A percentile compares a stretch with the other conserved stretches of the same genome.
Evolutionary conservation across 306 rosid species (phyloP).

Genomic region (Casuarina cunninghamiana): DNA sequence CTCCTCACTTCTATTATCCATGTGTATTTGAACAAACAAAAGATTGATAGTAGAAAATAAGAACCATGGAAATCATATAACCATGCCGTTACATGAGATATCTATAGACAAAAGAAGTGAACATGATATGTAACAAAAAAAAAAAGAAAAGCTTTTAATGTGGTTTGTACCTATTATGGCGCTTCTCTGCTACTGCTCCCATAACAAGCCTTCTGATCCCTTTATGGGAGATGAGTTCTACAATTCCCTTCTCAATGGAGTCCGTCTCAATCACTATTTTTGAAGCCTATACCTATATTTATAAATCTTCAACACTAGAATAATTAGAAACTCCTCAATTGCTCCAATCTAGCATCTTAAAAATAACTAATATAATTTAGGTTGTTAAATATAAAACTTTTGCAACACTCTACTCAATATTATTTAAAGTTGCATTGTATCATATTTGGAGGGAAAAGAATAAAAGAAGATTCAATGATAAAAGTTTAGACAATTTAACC

Average conservation of each 20-base stretch:
- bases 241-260: conserved; percentile 69
- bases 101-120: not conserved
- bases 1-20: no score
- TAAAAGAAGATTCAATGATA: no score
- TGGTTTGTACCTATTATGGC: conserved; percentile 55
- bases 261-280: conserved; percentile 51
- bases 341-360: no score
- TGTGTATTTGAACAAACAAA: not conserved
- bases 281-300: conserved; percentile 51
- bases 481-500: no score
- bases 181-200: conserved; percentile 88
- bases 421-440: no score
- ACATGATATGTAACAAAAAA: not conserved
- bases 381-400: no score
- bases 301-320: not conserved
- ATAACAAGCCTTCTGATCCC: conserved; percentile 66
- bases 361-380: no score
- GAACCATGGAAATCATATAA: not conserved
- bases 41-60: not conserved
- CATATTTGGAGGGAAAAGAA: no score
- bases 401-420: no score
- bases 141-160: not conserved
- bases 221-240: conserved; percentile 54
- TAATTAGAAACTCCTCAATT: no score
- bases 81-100: not conserved